Evolutionary conservation across 176 grass and related monocot species (phyloP).

Genomic region (Canna indica): DNA sequence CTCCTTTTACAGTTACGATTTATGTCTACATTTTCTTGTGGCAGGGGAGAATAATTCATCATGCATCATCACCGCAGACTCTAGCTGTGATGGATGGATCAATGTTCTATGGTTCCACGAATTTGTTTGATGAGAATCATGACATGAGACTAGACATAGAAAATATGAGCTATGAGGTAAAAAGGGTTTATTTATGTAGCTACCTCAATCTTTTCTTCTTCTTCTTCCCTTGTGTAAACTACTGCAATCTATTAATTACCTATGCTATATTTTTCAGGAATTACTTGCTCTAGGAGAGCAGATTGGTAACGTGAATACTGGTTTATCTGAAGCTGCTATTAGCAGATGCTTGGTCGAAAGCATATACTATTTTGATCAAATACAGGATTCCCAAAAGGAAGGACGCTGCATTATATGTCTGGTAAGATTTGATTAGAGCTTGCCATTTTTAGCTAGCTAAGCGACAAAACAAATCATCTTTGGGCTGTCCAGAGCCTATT

Average conservation of each 20-base stretch:
- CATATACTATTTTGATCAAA: slow-evolving; percentile 28
- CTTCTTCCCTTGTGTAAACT: too few relatives aligned
- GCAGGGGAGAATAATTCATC: background rate
- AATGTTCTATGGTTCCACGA: slow-evolving; percentile 22
- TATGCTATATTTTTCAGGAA: slow-evolving; percentile 27
- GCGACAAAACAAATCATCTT: too few relatives aligned
- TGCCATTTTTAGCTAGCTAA: background rate
- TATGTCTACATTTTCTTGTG: background rate
- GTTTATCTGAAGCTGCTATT: slow-evolving; percentile 50
- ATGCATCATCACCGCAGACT: background rate
- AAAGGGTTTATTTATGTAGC: background rate
- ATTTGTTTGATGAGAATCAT: slow-evolving; percentile 55
- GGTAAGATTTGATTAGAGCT: slow-evolving; percentile 36
- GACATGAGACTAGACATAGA: slow-evolving; percentile 77
- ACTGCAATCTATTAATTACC: background rate
- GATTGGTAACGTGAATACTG: slow-evolving; percentile 66
- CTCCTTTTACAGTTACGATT: background rate
- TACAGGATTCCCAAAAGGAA: slow-evolving; percentile 30
- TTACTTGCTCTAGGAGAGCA: slow-evolving; percentile 69
- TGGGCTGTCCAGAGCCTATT: background rate
- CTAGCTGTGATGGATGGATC: slow-evolving; percentile 22
- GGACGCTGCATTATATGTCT: slow-evolving; percentile 58
- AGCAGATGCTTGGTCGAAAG: slow-evolving; percentile 44
- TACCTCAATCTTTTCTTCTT: background rate
- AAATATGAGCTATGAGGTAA: slow-evolving; percentile 81